Evolutionary conservation across 2,329 filamentous ascomycete genomes (phyloP).

Genomic region (Neopestalotiopsis sp.): DNA sequence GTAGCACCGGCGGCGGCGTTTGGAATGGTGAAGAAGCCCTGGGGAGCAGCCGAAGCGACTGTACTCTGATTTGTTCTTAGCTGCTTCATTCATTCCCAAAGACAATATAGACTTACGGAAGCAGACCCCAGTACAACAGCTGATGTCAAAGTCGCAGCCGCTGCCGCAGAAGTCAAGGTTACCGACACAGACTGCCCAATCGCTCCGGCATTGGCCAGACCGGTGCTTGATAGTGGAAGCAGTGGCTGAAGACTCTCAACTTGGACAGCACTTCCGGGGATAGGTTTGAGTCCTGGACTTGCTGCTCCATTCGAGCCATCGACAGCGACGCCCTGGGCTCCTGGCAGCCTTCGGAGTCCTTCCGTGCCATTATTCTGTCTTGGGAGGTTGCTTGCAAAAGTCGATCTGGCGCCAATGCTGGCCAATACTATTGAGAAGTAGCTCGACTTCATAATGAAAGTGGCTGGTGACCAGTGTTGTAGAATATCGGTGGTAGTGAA

Average conservation of each 20-base stretch:
- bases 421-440: slow-evolving; percentile 13
- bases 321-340: slow-evolving; percentile 6
- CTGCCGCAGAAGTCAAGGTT: neutral
- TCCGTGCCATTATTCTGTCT: neutral
- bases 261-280: slow-evolving; percentile 13
- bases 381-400: neutral
- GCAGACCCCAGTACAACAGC: neutral
- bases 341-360: neutral
- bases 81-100: neutral
- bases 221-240: slow-evolving; percentile 7
- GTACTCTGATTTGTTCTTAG: neutral
- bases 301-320: neutral
- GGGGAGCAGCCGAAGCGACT: neutral
- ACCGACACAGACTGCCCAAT: neutral
- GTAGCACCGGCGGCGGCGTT: neutral
- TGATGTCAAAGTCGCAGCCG: neutral
- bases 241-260: slow-evolving; percentile 9
- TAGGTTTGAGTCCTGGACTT: neutral
- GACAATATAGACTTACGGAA: neutral
- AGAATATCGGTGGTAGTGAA: neutral
- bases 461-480: neutral
- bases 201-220: neutral
- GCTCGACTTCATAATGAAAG: neutral
- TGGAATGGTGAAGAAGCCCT: slow-evolving; percentile 10
- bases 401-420: neutral